A percentile compares a stretch with the other conserved stretches of the same genome.
phyloP scores from a whole-genome alignment of 1,139 yeast species.

The Meyerozyma carpophila region DNA sequence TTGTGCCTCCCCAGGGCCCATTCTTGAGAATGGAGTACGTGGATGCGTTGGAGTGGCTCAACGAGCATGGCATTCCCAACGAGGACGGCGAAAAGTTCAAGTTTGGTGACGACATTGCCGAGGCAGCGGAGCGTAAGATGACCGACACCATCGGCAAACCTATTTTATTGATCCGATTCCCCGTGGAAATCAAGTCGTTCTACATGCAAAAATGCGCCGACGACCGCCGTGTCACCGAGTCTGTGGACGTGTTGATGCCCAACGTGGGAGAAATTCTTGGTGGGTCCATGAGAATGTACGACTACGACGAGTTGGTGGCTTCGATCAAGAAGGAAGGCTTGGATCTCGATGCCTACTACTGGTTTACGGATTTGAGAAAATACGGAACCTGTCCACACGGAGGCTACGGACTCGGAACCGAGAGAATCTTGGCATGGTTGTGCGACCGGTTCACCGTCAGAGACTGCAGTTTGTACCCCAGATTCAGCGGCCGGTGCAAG shows the following conservation, averaged over 20 bases:
- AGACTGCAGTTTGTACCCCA: constrained; percentile 95
- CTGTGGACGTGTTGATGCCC: constrained; percentile 97
- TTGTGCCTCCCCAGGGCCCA: constrained; percentile 76
- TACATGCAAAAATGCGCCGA: constrained; percentile 93
- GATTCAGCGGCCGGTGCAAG: constrained; percentile 96
- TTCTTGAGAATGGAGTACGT: constrained; percentile 89
- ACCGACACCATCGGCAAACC: constrained; percentile 92
- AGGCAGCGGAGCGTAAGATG: constrained; percentile 99
- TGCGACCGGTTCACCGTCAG: constrained; percentile 96
- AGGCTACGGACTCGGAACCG: constrained; percentile 98
- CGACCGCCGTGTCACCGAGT: constrained; percentile 92
- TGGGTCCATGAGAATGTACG: constrained; percentile 95
- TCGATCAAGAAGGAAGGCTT: constrained; percentile 93
- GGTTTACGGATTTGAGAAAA: constrained; percentile 94
- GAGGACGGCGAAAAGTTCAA: constrained; percentile 90
- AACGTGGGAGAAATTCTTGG: constrained; percentile 98
- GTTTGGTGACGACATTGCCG: constrained; percentile 98
- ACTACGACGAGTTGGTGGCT: constrained; percentile 74
- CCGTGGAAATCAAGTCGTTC: constrained; percentile 94
- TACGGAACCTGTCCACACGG: constrained; percentile 99
- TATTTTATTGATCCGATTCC: constrained; percentile 88
- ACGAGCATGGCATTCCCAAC: constrained; percentile 88
- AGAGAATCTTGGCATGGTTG: constrained; percentile 96
- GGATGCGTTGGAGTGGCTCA: constrained; percentile 92
- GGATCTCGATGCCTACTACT: constrained; percentile 75